Percentiles rank a stretch among this genome's conserved stretches.
phyloP scores from a whole-genome alignment of 306 rosid genomes.

The Purshia tridentata region DNA sequence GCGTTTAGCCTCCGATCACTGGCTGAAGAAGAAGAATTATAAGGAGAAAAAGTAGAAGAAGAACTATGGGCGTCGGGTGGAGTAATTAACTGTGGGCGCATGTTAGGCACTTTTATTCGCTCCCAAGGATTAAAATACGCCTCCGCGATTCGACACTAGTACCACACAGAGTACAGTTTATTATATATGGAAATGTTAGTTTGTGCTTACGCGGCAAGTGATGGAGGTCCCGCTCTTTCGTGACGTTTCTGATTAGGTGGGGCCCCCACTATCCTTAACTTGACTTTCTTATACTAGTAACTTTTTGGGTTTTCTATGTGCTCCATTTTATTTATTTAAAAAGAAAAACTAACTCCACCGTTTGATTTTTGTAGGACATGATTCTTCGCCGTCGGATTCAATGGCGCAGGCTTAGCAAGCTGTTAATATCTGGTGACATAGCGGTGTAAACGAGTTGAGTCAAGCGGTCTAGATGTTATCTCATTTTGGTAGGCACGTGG shows the following conservation, averaged over 20 bases:
- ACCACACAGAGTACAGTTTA: no score
- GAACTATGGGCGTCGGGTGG: constrained; percentile 24
- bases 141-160: not conserved
- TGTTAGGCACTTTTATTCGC: constrained; percentile 13
- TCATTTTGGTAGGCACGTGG: no score
- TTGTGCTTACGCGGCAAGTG: constrained; percentile 5
- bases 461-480: no score
- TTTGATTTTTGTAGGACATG: no score
- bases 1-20: constrained; percentile 70
- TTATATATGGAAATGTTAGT: not conserved
- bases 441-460: no score
- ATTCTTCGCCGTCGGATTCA: no score
- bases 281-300: no score
- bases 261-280: not conserved
- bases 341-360: no score
- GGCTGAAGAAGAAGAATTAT: constrained; percentile 25
- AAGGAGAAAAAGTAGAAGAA: not conserved
- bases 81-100: constrained; percentile 72
- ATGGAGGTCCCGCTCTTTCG: not conserved
- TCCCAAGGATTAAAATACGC: constrained; percentile 5
- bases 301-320: no score
- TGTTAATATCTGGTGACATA: no score
- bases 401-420: no score
- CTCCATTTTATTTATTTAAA: no score
- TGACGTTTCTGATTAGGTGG: not conserved